Evolutionary conservation across 768 basidiomycete genomes (phyloP).

Genomic region (Auricularia cornea): DNA sequence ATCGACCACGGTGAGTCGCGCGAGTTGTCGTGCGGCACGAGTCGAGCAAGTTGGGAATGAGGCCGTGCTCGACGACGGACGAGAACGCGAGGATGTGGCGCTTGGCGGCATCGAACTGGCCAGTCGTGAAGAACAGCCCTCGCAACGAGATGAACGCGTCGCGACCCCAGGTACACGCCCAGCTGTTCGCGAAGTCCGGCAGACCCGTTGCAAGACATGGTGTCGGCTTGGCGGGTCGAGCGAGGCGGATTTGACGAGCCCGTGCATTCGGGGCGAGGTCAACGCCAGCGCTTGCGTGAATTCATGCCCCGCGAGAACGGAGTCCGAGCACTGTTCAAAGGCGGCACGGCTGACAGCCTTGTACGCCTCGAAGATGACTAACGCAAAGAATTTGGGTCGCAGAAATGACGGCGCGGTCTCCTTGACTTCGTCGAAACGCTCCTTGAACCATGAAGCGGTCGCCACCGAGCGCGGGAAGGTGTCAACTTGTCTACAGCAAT

Average conservation of each 20-base stretch:
- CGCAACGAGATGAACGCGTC: slow-evolving; percentile 90
- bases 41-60: slow-evolving; percentile 94
- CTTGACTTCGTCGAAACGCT: slow-evolving; percentile 80
- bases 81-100: slow-evolving; percentile 19
- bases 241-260: slow-evolving; percentile 83
- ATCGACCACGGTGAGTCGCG: slow-evolving; percentile 99
- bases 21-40: slow-evolving; percentile 82
- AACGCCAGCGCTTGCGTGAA: slow-evolving; percentile 90
- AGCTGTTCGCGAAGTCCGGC: slow-evolving; percentile 86
- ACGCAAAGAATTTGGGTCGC: slow-evolving; percentile 92
- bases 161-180: slow-evolving; percentile 97
- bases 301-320: slow-evolving; percentile 71
- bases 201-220: slow-evolving; percentile 91
- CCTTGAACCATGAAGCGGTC: slow-evolving; percentile 77
- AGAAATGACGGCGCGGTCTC: slow-evolving; percentile 71
- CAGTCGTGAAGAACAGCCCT: slow-evolving; percentile 74
- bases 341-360: slow-evolving; percentile 79
- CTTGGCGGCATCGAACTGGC: slow-evolving; percentile 30
- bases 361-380: slow-evolving; percentile 85
- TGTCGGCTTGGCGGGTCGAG: slow-evolving; percentile 61
- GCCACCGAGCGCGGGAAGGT: slow-evolving; percentile 58
- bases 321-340: slow-evolving; percentile 83
- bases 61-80: slow-evolving; percentile 68
- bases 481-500: slow-evolving; percentile 43
- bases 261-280: slow-evolving; percentile 84